Conservation (phyloP, 1,284 basidiomycete species). For the Pseudozyma tsukubaensis region DNA sequence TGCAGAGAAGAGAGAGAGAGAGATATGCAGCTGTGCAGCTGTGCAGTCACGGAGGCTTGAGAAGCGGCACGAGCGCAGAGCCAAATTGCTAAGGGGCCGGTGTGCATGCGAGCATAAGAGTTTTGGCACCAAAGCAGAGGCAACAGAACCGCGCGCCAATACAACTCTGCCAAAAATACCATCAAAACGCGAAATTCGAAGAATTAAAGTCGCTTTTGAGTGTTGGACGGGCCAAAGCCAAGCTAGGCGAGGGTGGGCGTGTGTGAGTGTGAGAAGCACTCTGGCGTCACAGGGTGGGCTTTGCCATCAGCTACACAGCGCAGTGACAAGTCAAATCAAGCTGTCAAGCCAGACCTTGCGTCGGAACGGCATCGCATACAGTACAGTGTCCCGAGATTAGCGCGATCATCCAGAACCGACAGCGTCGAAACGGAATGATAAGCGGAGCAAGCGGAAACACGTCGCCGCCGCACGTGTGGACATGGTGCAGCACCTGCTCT, state of each 20-base stretch:
- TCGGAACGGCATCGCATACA: too few species aligned
- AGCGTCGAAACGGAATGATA: too few species aligned
- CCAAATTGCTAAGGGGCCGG: slow-evolving; percentile 1
- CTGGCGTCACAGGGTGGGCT: slow-evolving; percentile 6
- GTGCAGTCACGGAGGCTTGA: slow-evolving; percentile 3
- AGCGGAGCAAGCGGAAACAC: too few species aligned
- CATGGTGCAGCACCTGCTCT: too few species aligned
- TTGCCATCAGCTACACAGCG: background rate
- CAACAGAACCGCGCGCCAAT: too few species aligned
- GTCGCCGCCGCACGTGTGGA: too few species aligned
- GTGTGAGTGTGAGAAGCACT: background rate
- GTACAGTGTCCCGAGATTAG: too few species aligned
- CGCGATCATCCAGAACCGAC: too few species aligned
- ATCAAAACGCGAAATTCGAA: background rate
- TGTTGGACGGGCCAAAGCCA: background rate
- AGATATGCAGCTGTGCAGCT: background rate
- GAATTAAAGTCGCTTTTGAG: too few species aligned
- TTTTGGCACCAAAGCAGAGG: background rate
- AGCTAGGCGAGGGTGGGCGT: background rate
- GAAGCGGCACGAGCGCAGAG: background rate
- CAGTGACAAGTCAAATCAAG: too few species aligned
- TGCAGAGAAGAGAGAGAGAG: background rate
- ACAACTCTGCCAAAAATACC: slow-evolving; percentile 1
- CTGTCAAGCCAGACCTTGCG: too few species aligned
- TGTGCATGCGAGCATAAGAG: background rate